Evolutionary conservation across 176 grass and related monocot species (phyloP).

Genomic region (Stipa capillata): DNA sequence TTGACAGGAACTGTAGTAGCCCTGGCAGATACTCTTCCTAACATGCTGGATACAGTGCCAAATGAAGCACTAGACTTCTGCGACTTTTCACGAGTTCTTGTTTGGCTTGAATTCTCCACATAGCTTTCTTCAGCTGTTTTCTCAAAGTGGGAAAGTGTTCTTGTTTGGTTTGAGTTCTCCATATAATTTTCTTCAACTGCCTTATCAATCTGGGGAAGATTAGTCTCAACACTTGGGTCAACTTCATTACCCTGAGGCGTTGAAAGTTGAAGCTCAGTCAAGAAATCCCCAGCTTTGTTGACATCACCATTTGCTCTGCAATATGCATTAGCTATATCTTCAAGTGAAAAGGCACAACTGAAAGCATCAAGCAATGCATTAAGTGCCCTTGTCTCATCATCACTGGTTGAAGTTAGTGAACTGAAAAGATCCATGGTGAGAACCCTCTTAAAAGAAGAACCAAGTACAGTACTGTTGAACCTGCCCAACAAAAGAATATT

Average conservation of each 20-base stretch:
- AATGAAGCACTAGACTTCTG: slow-evolving; percentile 62
- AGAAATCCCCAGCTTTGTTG: slow-evolving; percentile 63
- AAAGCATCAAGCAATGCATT: slow-evolving; percentile 74
- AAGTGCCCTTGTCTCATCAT: slow-evolving; percentile 53
- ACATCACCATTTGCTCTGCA: slow-evolving; percentile 63
- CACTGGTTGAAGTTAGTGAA: slow-evolving; percentile 27
- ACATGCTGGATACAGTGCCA: slow-evolving; percentile 65
- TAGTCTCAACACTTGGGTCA: slow-evolving; percentile 23
- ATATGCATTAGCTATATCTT: slow-evolving; percentile 84
- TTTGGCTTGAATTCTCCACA: slow-evolving; percentile 15
- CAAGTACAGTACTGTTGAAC: slow-evolving; percentile 5
- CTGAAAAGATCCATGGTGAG: slow-evolving; percentile 39
- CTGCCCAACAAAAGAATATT: slow-evolving; percentile 20
- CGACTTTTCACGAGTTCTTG: slow-evolving; percentile 29
- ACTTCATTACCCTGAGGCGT: slow-evolving; percentile 24
- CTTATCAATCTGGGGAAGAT: slow-evolving; percentile 19
- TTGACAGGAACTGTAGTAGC: slow-evolving; percentile 1
- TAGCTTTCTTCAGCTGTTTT: slow-evolving; percentile 23
- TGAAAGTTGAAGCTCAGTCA: slow-evolving; percentile 44
- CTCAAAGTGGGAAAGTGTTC: slow-evolving; percentile 15
- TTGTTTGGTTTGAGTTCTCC: slow-evolving; percentile 7
- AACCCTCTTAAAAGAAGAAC: neutral
- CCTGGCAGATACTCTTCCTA: slow-evolving; percentile 51
- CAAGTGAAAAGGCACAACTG: slow-evolving; percentile 51
- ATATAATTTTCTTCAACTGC: slow-evolving; percentile 12